A percentile compares a stretch with the other conserved stretches of the same genome.
phyloP scores from a whole-genome alignment of 257 asterid genomes.

The Cynanchum wilfordii region DNA sequence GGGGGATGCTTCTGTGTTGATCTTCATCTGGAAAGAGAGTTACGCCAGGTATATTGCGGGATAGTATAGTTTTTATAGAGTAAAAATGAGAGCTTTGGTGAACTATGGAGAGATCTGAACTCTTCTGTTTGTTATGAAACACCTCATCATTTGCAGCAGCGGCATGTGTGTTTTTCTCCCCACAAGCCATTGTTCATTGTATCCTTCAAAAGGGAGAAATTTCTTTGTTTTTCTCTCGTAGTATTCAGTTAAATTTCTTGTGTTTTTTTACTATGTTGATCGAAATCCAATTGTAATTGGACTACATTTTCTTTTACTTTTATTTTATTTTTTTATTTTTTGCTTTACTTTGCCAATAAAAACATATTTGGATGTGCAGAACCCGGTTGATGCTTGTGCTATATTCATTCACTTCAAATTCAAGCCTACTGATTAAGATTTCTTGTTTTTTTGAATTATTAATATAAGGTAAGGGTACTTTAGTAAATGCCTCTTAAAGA shows the following conservation, averaged over 20 bases:
- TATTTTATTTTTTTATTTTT: not conserved
- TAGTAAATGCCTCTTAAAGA: no score
- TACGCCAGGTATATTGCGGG: slow-evolving; percentile 5
- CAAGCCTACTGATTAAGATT: no score
- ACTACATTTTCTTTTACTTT: not conserved
- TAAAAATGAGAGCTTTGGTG: slow-evolving; percentile 1
- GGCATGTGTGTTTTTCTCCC: not conserved
- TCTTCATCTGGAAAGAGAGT: not conserved
- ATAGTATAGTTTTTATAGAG: slow-evolving; percentile 18
- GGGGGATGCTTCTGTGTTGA: not conserved
- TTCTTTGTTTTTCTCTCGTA: not conserved
- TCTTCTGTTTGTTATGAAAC: not conserved
- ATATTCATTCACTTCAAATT: no score
- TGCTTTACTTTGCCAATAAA: not conserved
- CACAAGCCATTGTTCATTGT: not conserved
- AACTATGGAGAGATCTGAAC: not conserved
- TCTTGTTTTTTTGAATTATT: no score
- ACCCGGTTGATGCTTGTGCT: no score
- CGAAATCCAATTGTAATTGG: not conserved
- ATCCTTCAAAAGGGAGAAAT: not conserved
- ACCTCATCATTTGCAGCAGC: not conserved
- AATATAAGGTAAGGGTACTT: no score
- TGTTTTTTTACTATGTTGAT: not conserved
- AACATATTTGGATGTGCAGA: no score
- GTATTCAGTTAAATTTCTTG: not conserved